Percentiles rank a stretch among this genome's conserved stretches.
Conservation (phyloP, 371 early-diverging fungal genomes). For the Mucor ambiguus region DNA sequence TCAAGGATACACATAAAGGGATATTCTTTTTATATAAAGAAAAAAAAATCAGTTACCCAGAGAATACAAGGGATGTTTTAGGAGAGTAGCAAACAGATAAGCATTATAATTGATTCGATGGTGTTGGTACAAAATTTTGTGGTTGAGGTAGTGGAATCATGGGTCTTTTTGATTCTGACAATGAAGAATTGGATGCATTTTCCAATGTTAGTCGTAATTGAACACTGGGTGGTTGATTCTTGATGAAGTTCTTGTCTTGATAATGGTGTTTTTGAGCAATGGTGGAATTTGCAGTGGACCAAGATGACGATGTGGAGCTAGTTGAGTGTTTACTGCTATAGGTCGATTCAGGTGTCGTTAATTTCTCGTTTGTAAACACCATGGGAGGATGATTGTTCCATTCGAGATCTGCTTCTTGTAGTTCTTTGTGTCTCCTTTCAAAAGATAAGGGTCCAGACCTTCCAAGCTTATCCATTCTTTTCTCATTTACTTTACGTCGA, state of each 20-base stretch:
- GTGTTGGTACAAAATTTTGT: background rate
- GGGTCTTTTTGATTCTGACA: background rate
- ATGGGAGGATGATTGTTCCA: constrained; percentile 21
- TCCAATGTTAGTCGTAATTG: constrained; percentile 18
- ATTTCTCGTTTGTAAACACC: constrained; percentile 10
- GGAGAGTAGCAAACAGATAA: too few species aligned
- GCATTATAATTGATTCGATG: background rate
- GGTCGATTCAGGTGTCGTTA: constrained; percentile 14
- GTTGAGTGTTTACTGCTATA: background rate
- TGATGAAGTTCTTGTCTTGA: constrained; percentile 13
- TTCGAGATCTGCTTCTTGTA: constrained; percentile 25
- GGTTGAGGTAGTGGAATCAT: background rate
- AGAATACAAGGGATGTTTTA: too few species aligned
- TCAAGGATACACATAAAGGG: too few species aligned
- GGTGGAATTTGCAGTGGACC: constrained; percentile 16
- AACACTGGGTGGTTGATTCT: constrained; percentile 21
- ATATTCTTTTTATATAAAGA: too few species aligned
- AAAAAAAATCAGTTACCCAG: too few species aligned
- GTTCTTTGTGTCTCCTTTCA: constrained; percentile 24
- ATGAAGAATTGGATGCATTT: constrained; percentile 8
- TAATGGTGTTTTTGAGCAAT: constrained; percentile 20
- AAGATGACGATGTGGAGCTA: constrained; percentile 9
- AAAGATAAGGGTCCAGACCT: constrained; percentile 16
- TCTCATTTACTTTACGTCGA: constrained; percentile 23
- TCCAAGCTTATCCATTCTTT: constrained; percentile 16